A percentile compares a stretch with the other conserved stretches of the same genome.
These are phyloP conservation scores for Penicillium salamii DNA, from an alignment of 495 filamentous ascomycete species.

Conservation along the genomic window DNA sequence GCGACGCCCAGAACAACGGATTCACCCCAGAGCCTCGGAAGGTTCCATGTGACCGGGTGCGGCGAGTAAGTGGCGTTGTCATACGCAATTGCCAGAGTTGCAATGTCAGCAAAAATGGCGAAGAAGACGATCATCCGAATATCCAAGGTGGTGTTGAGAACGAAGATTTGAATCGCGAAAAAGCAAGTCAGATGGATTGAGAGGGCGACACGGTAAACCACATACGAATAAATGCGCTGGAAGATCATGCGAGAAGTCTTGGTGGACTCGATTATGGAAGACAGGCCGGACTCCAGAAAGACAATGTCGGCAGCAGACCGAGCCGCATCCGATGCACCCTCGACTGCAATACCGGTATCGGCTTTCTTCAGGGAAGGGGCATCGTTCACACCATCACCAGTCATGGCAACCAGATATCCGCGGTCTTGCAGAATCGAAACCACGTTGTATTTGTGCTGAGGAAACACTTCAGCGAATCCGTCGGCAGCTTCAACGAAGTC, in stretches of 20 bases:
- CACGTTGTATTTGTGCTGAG: slow-evolving; percentile 96
- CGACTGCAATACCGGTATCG: slow-evolving; percentile 82
- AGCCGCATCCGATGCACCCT: slow-evolving; percentile 89
- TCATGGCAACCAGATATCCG: slow-evolving; percentile 96
- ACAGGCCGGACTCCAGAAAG: slow-evolving; percentile 86
- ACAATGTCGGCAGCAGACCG: slow-evolving; percentile 92
- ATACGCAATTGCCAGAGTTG: slow-evolving; percentile 89
- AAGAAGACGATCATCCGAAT: slow-evolving; percentile 87
- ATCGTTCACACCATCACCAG: slow-evolving; percentile 97
- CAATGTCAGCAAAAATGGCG: slow-evolving; percentile 92
- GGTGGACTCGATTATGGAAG: slow-evolving; percentile 88
- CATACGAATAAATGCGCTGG: slow-evolving; percentile 96
- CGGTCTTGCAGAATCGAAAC: slow-evolving; percentile 94
- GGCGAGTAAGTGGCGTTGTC: slow-evolving; percentile 87
- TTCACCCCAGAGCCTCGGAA: slow-evolving; percentile 90
- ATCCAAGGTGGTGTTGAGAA: slow-evolving; percentile 78
- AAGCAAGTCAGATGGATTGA: slow-evolving; percentile 88
- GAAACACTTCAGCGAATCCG: slow-evolving; percentile 93
- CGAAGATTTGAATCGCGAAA: slow-evolving; percentile 86
- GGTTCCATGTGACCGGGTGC: slow-evolving; percentile 90
- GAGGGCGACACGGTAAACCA: slow-evolving; percentile 91
- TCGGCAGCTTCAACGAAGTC: slow-evolving; percentile 94
- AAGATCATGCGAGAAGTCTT: slow-evolving; percentile 96
- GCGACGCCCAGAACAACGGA: slow-evolving; percentile 78
- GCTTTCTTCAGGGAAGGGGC: slow-evolving; percentile 95